Evolutionary conservation across 768 basidiomycete species (phyloP), one percentile per base, ranked within the genome.

Genomic region (Leccinum uliginosum): DNA sequence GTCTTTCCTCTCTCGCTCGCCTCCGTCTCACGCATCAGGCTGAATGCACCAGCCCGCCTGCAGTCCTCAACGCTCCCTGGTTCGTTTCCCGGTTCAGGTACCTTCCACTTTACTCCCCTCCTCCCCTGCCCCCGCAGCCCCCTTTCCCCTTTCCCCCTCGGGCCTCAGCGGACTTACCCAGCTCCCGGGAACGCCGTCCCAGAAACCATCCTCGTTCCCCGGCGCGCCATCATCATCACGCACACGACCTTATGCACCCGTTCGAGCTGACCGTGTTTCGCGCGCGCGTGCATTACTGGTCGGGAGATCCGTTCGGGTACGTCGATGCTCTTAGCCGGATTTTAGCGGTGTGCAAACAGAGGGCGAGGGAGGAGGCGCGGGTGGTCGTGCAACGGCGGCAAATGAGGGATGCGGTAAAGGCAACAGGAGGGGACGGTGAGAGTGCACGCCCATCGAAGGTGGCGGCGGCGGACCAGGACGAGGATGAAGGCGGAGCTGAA

Each of bases 1-100:
- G 91, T 7, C 79, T 93, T 6, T 83, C 88, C 26, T 83, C 83
- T 54, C 82, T 93, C 27, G 83, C 91, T 46, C 86, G 91, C n/a
- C 80, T 93, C 46, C 84, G 91, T 47, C 81, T 93, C 47, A 91
- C 87, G 76, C 92, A 92, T 67, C 91, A 93, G 68, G 86, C 89
- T 23, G 91, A 93, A 73, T 87, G 87, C 68, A 85, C 82, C 11
- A 91, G 90, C 71, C 79, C 93, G 23, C 92, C 89, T 69, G 73
- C 81, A 17, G 85, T 86, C 24, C 80, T 93, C 48, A 79, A 82
- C 58, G 75, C 78, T 82, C 1, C 85, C 83, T 21, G 68, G 72
- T 45, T 84, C 82, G 67, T 76, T 91, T 46, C 83, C 87, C 60
- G 51, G 59, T 11, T 58, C 65, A 17, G 56, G 52, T 35, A 27